These are phyloP conservation scores for Cyclostephanos tholiformis DNA, from an alignment of 108 stramenopile species.

Conservation along the genomic window DNA sequence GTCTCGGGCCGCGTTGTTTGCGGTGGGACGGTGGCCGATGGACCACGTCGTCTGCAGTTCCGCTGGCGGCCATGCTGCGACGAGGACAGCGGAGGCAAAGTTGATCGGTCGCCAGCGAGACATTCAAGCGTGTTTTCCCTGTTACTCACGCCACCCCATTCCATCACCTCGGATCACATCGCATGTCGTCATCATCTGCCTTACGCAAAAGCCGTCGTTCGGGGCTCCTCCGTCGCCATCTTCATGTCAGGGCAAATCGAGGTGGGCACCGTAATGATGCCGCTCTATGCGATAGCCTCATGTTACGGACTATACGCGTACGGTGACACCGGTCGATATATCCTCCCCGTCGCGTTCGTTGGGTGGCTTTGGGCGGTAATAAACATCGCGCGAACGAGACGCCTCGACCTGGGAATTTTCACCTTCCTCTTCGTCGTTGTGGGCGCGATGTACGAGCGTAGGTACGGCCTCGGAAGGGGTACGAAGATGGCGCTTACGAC, in stretches of 20 bases:
- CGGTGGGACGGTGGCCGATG: too few relatives aligned
- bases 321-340: slow-evolving; percentile 21
- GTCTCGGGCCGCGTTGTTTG: too few relatives aligned
- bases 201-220: too few relatives aligned
- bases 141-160: too few relatives aligned
- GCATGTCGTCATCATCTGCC: too few relatives aligned
- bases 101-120: too few relatives aligned
- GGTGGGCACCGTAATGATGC: slow-evolving; percentile 33
- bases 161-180: too few relatives aligned
- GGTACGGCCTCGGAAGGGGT: slow-evolving; percentile 15
- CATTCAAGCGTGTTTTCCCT: too few relatives aligned
- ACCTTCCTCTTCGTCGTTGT: slow-evolving; percentile 38
- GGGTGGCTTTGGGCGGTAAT: slow-evolving; percentile 44
- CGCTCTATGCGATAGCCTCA: slow-evolving; percentile 28
- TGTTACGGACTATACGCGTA: slow-evolving; percentile 27
- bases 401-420: slow-evolving; percentile 41
- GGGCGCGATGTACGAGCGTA: slow-evolving; percentile 13
- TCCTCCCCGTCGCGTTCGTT: slow-evolving; percentile 22
- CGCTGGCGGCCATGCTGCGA: too few relatives aligned
- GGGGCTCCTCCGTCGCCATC: too few relatives aligned
- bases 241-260: slow-evolving; percentile 29
- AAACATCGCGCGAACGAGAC: slow-evolving; percentile 25
- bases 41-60: too few relatives aligned
- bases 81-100: too few relatives aligned
- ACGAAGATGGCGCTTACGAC: slow-evolving; percentile 17